Percentiles rank a stretch among this genome's conserved stretches.
phyloP scores from a whole-genome alignment of 2,329 filamentous ascomycete species.

The Camillea tinctor region DNA sequence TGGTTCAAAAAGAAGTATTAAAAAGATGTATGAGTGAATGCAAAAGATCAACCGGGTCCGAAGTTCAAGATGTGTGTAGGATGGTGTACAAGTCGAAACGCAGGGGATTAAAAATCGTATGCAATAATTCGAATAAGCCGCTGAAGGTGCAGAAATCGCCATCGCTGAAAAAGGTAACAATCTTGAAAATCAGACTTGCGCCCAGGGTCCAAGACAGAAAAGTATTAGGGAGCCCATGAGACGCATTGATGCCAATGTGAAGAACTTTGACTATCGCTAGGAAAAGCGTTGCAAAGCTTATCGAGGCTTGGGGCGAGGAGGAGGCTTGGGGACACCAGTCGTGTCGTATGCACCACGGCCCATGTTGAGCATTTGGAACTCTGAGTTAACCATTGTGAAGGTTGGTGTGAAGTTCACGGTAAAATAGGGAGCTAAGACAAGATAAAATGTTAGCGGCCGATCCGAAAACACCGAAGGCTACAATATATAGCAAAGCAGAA shows the following conservation, averaged over 20 bases:
- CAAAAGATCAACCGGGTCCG: slow-evolving; percentile 20
- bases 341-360: slow-evolving; percentile 37
- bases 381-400: slow-evolving; percentile 30
- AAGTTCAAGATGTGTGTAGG: slow-evolving; percentile 22
- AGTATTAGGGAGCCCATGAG: slow-evolving; percentile 5
- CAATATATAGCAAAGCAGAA: slow-evolving; percentile 14
- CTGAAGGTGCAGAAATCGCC: slow-evolving; percentile 8
- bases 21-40: slow-evolving; percentile 23
- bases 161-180: slow-evolving; percentile 5
- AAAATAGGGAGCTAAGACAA: slow-evolving; percentile 5
- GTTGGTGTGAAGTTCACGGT: neutral
- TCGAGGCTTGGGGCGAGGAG: slow-evolving; percentile 33
- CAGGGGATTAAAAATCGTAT: slow-evolving; percentile 26
- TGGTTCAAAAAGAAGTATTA: slow-evolving; percentile 29
- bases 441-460: slow-evolving; percentile 17
- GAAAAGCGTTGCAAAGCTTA: slow-evolving; percentile 21
- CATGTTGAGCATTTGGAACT: slow-evolving; percentile 34
- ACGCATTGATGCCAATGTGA: slow-evolving; percentile 1
- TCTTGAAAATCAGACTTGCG: neutral
- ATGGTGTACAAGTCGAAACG: slow-evolving; percentile 33
- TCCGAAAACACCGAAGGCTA: slow-evolving; percentile 1
- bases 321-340: slow-evolving; percentile 36
- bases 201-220: slow-evolving; percentile 3
- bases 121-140: slow-evolving; percentile 8
- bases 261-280: neutral